A percentile compares a stretch with the other conserved stretches of the same genome.
Conservation (phyloP, 208 protist genomes). For the Angomonas ambiguus region DNA sequence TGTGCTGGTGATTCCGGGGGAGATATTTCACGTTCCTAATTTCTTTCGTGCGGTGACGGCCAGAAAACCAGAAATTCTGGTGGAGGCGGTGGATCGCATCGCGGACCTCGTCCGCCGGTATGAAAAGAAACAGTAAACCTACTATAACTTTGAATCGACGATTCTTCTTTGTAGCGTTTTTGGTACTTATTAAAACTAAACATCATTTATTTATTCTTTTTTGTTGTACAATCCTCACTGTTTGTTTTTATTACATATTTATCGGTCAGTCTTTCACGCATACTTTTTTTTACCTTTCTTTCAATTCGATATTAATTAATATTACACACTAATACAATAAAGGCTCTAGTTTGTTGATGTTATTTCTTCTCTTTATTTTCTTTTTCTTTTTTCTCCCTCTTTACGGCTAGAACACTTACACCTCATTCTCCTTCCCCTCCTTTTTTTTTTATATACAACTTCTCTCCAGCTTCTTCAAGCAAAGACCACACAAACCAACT, state of each 20-base stretch:
- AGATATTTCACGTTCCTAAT: conserved; percentile 72
- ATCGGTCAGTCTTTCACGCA: not conserved
- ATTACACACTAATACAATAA: conserved; percentile 2
- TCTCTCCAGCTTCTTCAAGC: not conserved
- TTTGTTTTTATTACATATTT: conserved; percentile 16
- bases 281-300: not conserved
- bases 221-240: not conserved
- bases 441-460: conserved; percentile 12
- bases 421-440: conserved; percentile 5
- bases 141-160: too few relatives aligned
- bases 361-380: conserved; percentile 12
- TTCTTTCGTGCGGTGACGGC: conserved; percentile 83
- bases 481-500: not conserved
- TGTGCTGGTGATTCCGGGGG: conserved; percentile 87
- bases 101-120: conserved; percentile 65
- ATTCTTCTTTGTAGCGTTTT: not conserved
- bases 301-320: not conserved
- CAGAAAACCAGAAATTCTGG: conserved; percentile 53
- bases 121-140: conserved; percentile 17
- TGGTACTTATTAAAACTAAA: too few relatives aligned
- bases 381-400: too few relatives aligned
- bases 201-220: conserved; percentile 1
- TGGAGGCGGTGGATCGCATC: conserved; percentile 78
- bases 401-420: too few relatives aligned
- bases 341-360: too few relatives aligned